A percentile compares a stretch with the other conserved stretches of the same genome.
Conservation (phyloP, 345 rosid genomes). For the Eucalyptus urophylla region DNA sequence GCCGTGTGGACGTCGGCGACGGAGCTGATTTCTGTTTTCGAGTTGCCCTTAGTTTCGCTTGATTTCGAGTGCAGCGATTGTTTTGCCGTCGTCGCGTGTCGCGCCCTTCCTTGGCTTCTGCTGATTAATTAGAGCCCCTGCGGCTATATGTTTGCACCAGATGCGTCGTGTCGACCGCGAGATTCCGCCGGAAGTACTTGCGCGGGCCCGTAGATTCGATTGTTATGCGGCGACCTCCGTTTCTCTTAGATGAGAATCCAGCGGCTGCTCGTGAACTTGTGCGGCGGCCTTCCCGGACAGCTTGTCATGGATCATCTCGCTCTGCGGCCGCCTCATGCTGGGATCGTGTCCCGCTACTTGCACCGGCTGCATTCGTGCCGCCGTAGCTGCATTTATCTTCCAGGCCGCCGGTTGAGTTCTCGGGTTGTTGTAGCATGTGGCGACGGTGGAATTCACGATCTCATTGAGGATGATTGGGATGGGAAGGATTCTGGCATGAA, state of each 20-base stretch:
- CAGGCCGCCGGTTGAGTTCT: neutral
- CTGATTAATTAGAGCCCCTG: neutral
- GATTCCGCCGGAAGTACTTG: neutral
- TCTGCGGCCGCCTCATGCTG: neutral
- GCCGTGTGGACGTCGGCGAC: neutral
- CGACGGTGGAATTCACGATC: slow-evolving; percentile 23
- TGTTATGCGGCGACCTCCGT: neutral
- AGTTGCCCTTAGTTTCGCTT: neutral
- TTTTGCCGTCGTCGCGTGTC: neutral
- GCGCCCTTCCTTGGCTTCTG: neutral
- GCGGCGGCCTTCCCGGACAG: neutral
- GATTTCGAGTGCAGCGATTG: neutral
- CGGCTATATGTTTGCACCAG: neutral
- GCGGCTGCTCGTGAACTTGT: neutral
- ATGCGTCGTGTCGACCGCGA: neutral
- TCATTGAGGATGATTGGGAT: slow-evolving; percentile 25
- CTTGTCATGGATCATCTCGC: neutral
- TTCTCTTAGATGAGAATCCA: neutral
- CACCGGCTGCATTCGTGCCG: neutral
- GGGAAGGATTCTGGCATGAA: slow-evolving; percentile 19
- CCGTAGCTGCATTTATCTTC: neutral
- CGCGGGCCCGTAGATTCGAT: neutral
- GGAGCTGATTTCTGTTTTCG: neutral
- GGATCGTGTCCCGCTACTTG: neutral
- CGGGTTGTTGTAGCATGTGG: slow-evolving; percentile 21